Evolutionary conservation across 2,329 filamentous ascomycete species (phyloP).

Genomic region (Huntiella moniliformis): DNA sequence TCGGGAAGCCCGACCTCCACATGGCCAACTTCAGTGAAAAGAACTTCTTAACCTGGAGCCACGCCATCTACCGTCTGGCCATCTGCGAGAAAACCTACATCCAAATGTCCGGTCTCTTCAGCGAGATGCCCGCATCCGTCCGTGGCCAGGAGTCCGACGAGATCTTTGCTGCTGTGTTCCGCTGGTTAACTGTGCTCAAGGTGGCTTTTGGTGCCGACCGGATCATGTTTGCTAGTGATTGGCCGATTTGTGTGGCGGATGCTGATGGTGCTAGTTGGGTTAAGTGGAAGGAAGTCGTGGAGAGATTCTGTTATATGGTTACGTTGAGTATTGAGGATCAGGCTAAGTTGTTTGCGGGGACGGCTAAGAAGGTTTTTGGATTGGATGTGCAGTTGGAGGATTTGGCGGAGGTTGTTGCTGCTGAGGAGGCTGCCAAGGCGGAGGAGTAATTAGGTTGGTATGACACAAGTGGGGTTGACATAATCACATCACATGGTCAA

Average conservation of each 20-base stretch:
- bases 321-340: constrained; percentile 41
- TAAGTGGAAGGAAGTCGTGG: constrained; percentile 56
- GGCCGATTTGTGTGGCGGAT: constrained; percentile 63
- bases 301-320: constrained; percentile 44
- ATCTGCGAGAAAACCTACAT: constrained; percentile 53
- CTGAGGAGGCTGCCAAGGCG: neutral
- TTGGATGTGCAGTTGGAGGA: constrained; percentile 10
- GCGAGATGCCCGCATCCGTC: constrained; percentile 48
- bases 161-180: constrained; percentile 43
- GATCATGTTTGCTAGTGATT: constrained; percentile 84
- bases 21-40: constrained; percentile 39
- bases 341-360: constrained; percentile 51
- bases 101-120: constrained; percentile 78
- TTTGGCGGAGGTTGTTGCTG: neutral
- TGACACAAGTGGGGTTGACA: neutral
- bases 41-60: constrained; percentile 49
- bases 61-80: constrained; percentile 47
- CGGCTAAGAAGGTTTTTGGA: constrained; percentile 51
- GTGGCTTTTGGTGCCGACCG: constrained; percentile 51
- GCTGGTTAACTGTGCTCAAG: constrained; percentile 56
- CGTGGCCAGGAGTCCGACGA: constrained; percentile 29
- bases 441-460: too few species aligned
- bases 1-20: constrained; percentile 69
- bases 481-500: constrained; percentile 1
- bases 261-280: constrained; percentile 43